Evolutionary conservation across 228 moss, liverwort and hornwort genomes (phyloP).

Genomic region (Sphagnum fallax): DNA sequence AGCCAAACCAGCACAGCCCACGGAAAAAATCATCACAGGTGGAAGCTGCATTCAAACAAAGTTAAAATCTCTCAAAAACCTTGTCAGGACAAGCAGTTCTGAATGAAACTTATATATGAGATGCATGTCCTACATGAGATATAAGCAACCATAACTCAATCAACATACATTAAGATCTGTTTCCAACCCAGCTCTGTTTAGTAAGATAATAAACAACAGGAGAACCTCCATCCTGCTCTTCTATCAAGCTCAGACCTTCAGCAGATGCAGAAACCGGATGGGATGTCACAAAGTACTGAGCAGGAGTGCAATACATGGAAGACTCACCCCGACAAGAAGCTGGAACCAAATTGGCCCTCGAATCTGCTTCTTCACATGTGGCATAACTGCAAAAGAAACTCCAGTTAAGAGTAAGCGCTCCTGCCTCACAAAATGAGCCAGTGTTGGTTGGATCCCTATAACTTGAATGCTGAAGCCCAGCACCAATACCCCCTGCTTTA

Average conservation of each 20-base stretch:
- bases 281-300: no score
- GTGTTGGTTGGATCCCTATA: not conserved
- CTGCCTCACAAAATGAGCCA: not conserved
- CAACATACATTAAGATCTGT: not conserved
- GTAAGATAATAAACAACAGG: not conserved
- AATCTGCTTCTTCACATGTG: conserved; percentile 83
- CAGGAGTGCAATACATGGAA: not conserved
- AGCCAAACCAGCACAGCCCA: conserved; percentile 84
- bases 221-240: no score
- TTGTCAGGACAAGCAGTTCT: not conserved
- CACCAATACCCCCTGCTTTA: not conserved
- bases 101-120: not conserved
- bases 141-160: not conserved
- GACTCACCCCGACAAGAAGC: conserved; percentile 86
- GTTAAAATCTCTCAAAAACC: not conserved
- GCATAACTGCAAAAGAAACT: conserved; percentile 67
- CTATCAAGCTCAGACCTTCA: no score
- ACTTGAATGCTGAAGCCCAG: not conserved
- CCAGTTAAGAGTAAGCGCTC: not conserved
- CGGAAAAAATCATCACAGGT: conserved; percentile 81
- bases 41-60: conserved; percentile 63
- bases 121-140: not conserved
- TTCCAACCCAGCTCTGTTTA: not conserved
- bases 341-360: conserved; percentile 93
- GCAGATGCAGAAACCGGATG: no score